Evolutionary conservation across 306 rosid species (phyloP).

Genomic region (Cicer pinnatifidum): DNA sequence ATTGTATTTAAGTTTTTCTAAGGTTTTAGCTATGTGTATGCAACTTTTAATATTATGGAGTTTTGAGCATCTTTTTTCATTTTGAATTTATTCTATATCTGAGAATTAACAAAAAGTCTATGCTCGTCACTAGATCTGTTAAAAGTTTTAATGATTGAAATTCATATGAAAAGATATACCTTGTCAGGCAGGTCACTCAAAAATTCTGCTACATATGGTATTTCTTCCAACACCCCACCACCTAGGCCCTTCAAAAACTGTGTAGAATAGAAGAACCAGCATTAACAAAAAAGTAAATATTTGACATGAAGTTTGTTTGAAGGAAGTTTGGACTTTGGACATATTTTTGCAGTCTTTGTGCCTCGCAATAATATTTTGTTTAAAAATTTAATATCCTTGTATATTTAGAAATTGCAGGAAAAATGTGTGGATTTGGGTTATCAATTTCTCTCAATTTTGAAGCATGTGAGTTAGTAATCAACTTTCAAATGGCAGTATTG

Average conservation of each 20-base stretch:
- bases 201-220: slow-evolving; percentile 64
- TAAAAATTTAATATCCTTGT: slow-evolving; percentile 24
- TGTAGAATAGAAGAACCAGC: slow-evolving; percentile 43
- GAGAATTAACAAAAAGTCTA: background rate
- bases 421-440: slow-evolving; percentile 2
- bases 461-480: slow-evolving; percentile 16
- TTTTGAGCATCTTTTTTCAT: slow-evolving; percentile 26
- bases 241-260: slow-evolving; percentile 68
- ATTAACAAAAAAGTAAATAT: slow-evolving; percentile 37
- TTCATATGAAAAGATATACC: slow-evolving; percentile 54
- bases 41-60: background rate
- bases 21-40: slow-evolving; percentile 20
- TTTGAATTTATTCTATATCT: slow-evolving; percentile 1
- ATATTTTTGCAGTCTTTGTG: slow-evolving; percentile 20
- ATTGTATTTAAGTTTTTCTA: background rate
- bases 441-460: slow-evolving; percentile 31
- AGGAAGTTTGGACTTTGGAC: background rate
- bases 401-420: slow-evolving; percentile 7
- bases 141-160: slow-evolving; percentile 29
- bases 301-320: slow-evolving; percentile 33
- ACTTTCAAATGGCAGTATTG: slow-evolving; percentile 19
- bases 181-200: slow-evolving; percentile 54
- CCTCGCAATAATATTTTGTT: slow-evolving; percentile 28
- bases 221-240: slow-evolving; percentile 59
- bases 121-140: slow-evolving; percentile 22